Conservation (phyloP, 2,329 filamentous ascomycete genomes). For the Gnomoniopsis sp. region DNA sequence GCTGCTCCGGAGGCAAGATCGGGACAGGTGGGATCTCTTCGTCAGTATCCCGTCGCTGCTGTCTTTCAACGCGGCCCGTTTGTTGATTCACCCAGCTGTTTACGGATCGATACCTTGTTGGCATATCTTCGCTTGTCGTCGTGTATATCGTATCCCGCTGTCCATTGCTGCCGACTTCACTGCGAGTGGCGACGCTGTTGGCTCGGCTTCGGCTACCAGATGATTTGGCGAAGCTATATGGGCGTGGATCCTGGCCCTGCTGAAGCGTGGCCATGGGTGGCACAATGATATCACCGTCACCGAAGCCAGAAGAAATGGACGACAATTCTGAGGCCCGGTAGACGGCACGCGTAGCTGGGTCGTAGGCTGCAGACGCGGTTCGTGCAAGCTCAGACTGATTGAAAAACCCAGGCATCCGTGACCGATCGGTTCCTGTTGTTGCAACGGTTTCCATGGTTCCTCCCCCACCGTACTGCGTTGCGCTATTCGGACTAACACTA, state of each 20-base stretch:
- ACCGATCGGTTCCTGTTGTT: conserved; percentile 28
- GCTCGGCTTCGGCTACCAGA: conserved; percentile 16
- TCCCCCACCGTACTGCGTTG: conserved; percentile 24
- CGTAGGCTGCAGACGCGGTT: conserved; percentile 34
- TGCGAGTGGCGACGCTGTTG: conserved; percentile 28
- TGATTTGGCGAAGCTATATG: not conserved
- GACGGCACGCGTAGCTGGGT: conserved; percentile 30
- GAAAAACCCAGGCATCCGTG: conserved; percentile 35
- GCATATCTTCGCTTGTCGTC: conserved; percentile 48
- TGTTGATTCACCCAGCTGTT: conserved; percentile 66
- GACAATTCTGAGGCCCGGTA: conserved; percentile 50
- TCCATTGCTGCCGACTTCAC: conserved; percentile 28
- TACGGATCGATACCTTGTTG: conserved; percentile 55
- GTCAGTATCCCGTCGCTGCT: conserved; percentile 35
- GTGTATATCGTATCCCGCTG: conserved; percentile 52
- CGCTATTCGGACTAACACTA: conserved; percentile 23
- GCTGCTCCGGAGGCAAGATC: conserved; percentile 40
- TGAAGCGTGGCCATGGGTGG: conserved; percentile 28
- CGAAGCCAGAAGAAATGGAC: conserved; percentile 62
- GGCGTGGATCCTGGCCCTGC: conserved; percentile 8
- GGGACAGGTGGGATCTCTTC: conserved; percentile 38
- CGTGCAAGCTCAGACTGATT: conserved; percentile 36
- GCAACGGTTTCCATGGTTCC: conserved; percentile 19
- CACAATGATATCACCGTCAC: conserved; percentile 57
- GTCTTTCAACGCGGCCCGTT: conserved; percentile 49